A percentile compares a stretch with the other conserved stretches of the same genome.
phyloP scores from a whole-genome alignment of 2,329 filamentous ascomycete genomes.

The Cladosporium sp. region DNA sequence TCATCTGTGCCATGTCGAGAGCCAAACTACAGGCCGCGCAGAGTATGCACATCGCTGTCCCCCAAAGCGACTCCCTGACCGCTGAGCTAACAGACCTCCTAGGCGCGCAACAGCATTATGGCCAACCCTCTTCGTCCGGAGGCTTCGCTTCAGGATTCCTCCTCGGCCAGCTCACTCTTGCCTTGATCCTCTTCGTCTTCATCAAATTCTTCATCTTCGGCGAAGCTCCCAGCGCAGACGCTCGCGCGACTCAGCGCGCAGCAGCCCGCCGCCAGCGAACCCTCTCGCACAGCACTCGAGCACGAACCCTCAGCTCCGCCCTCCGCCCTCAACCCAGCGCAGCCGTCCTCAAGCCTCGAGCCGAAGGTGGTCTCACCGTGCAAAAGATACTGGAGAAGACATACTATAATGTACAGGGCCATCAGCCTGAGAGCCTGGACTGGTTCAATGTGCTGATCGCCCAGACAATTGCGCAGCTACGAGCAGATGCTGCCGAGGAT shows the following conservation, averaged over 20 bases:
- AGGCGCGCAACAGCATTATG: conserved; percentile 20
- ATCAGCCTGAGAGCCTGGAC: conserved; percentile 92
- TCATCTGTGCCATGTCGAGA: conserved; percentile 26
- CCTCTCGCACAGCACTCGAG: conserved; percentile 55
- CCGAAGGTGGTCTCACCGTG: conserved; percentile 60
- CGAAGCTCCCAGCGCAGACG: conserved; percentile 77
- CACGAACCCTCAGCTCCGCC: conserved; percentile 31
- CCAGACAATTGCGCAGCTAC: conserved; percentile 92
- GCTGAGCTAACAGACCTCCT: not conserved
- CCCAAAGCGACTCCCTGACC: not conserved
- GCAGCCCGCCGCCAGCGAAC: conserved; percentile 68
- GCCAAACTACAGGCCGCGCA: conserved; percentile 29
- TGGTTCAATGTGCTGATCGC: conserved; percentile 99
- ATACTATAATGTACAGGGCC: conserved; percentile 92
- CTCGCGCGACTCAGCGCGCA: conserved; percentile 68
- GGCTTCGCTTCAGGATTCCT: conserved; percentile 93
- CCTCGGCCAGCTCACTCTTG: conserved; percentile 85
- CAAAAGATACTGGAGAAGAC: conserved; percentile 92
- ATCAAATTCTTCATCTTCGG: conserved; percentile 99
- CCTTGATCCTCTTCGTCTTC: conserved; percentile 84
- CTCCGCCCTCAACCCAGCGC: conserved; percentile 28
- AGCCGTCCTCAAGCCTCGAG: conserved; percentile 24
- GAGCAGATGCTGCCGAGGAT: conserved; percentile 85
- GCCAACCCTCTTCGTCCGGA: conserved; percentile 20
- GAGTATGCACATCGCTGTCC: conserved; percentile 13